phyloP scores from a whole-genome alignment of 2,329 filamentous ascomycete genomes.

The Onygenales sp. region DNA sequence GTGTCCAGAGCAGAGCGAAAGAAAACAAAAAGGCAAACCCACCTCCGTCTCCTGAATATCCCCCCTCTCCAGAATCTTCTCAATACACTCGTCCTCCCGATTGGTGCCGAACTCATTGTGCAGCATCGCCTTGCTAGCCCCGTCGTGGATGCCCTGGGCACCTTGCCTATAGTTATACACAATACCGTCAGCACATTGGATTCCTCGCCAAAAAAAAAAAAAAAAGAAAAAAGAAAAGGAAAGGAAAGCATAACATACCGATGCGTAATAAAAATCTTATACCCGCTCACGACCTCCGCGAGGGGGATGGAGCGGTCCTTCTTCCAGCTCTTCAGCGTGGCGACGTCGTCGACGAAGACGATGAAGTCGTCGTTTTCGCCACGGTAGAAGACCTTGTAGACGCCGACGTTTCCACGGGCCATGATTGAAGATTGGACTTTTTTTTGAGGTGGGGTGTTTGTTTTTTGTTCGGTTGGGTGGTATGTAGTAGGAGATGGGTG shows the following conservation, averaged over 20 bases:
- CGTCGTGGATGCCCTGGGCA: constrained; percentile 67
- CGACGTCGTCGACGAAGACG: constrained; percentile 51
- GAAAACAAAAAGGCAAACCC: constrained; percentile 18
- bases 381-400: constrained; percentile 79
- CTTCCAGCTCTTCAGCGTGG: constrained; percentile 72
- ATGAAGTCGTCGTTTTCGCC: constrained; percentile 61
- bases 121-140: constrained; percentile 63
- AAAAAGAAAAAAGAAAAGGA: background rate
- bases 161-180: constrained; percentile 84
- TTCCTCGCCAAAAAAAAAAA: too few relatives aligned
- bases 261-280: constrained; percentile 84
- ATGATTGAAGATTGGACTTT: constrained; percentile 33
- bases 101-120: constrained; percentile 81
- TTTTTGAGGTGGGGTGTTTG: background rate
- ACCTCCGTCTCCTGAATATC: constrained; percentile 54
- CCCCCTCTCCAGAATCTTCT: constrained; percentile 71
- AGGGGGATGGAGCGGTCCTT: constrained; percentile 68
- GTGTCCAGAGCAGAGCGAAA: background rate
- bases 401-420: constrained; percentile 60
- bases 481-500: background rate
- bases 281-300: constrained; percentile 74
- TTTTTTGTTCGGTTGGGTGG: background rate
- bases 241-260: constrained; percentile 45
- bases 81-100: constrained; percentile 70
- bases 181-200: background rate